Conservation (phyloP, 2,329 filamentous ascomycete species). For the Ophiobolus disseminans region DNA sequence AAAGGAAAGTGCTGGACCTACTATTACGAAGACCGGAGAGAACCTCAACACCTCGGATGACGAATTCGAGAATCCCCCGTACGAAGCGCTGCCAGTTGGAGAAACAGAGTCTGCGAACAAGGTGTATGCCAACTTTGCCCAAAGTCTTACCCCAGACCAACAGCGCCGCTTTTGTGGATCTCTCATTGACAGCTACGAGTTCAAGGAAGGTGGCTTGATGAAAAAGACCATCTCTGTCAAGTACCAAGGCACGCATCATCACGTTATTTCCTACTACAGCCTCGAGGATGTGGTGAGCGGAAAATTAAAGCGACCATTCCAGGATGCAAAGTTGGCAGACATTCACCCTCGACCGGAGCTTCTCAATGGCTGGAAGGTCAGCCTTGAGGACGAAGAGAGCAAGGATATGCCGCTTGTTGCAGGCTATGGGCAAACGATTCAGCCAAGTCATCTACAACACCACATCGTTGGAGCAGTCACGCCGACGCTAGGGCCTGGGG, state of each 20-base stretch:
- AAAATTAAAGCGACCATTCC: conserved; percentile 44
- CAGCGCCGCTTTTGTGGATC: conserved; percentile 76
- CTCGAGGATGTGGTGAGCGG: conserved; percentile 72
- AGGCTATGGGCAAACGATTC: conserved; percentile 38
- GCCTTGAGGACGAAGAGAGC: conserved; percentile 47
- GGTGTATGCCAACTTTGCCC: conserved; percentile 47
- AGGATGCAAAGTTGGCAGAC: conserved; percentile 43
- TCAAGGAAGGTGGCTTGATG: conserved; percentile 80
- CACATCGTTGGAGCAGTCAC: conserved; percentile 28
- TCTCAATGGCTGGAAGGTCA: conserved; percentile 47
- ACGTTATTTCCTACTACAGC: conserved; percentile 88
- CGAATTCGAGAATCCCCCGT: conserved; percentile 40
- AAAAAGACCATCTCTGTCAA: conserved; percentile 93
- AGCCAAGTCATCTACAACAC: conserved; percentile 39
- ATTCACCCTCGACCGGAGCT: conserved; percentile 44
- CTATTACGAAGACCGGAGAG: conserved; percentile 39
- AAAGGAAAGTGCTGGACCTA: conserved; percentile 37
- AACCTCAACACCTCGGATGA: conserved; percentile 40
- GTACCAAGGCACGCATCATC: conserved; percentile 76
- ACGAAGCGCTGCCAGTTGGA: conserved; percentile 25
- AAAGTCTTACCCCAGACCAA: conserved; percentile 53
- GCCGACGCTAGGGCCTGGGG: conserved; percentile 31
- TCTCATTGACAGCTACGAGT: conserved; percentile 86
- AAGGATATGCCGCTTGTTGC: conserved; percentile 42
- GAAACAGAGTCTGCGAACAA: conserved; percentile 40